A percentile compares a stretch with the other conserved stretches of the same genome.
These are phyloP conservation scores for Fragaria vesca DNA, from an alignment of 306 rosid species.

Conservation along the genomic window DNA sequence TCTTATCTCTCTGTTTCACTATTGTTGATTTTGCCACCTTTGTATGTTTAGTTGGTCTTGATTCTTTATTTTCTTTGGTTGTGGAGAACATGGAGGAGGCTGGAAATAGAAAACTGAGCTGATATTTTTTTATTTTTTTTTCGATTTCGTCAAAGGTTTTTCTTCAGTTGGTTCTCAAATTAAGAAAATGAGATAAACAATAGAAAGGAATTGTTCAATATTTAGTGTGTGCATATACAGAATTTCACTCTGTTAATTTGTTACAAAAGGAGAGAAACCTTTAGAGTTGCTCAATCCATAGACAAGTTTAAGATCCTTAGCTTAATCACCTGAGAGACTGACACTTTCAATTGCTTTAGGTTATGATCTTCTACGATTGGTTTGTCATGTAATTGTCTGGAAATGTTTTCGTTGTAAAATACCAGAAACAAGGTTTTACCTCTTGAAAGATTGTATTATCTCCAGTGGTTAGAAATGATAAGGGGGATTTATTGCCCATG, in stretches of 20 bases:
- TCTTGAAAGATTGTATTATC: not conserved
- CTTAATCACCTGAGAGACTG: not conserved
- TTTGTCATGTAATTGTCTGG: not conserved
- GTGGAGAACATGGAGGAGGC: slow-evolving; percentile 7
- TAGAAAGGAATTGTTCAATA: no score
- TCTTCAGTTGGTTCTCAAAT: no score
- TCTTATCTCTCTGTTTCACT: not conserved
- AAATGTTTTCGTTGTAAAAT: not conserved
- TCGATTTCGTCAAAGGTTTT: no score
- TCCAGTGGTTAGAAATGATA: not conserved
- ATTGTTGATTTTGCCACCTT: not conserved
- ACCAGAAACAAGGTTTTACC: not conserved
- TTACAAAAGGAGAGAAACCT: no score
- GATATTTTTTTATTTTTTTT: not conserved
- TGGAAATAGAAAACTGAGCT: not conserved
- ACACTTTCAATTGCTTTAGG: not conserved
- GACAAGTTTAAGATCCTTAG: not conserved
- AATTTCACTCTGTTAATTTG: no score
- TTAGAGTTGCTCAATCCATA: not conserved
- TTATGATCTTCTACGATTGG: not conserved
- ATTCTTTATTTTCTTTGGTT: not conserved
- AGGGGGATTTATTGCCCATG: not conserved
- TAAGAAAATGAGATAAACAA: no score
- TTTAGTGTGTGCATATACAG: no score
- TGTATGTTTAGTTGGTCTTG: not conserved